These are phyloP conservation scores for Starmerella tilneyi DNA, from an alignment of 805 yeast species.

Conservation along the genomic window DNA sequence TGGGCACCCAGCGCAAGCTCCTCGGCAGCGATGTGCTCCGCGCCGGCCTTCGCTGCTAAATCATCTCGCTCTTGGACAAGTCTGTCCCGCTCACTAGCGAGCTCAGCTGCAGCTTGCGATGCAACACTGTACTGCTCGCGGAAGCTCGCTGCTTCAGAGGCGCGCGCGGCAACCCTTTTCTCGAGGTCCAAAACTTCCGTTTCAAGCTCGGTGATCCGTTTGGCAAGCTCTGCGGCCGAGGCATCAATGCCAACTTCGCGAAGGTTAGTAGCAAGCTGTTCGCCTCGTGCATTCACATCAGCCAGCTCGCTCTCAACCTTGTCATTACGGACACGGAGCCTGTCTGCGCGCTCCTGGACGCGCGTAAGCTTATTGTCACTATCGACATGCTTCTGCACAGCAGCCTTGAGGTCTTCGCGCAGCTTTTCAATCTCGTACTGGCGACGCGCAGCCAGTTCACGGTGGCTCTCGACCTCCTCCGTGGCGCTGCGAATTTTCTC, in stretches of 20 bases:
- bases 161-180: conserved; percentile 1
- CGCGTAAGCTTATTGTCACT: conserved; percentile 22
- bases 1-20: conserved; percentile 29
- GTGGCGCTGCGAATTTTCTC: conserved; percentile 36
- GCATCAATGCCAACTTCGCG: conserved; percentile 9
- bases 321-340: conserved; percentile 20
- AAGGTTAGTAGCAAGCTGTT: conserved; percentile 32
- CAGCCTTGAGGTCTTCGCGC: conserved; percentile 37
- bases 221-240: not conserved
- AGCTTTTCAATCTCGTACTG: conserved; percentile 39
- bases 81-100: conserved; percentile 23
- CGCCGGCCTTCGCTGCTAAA: conserved; percentile 38
- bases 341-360: conserved; percentile 27
- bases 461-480: conserved; percentile 41
- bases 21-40: conserved; percentile 24
- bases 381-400: conserved; percentile 40
- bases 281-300: conserved; percentile 13
- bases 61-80: conserved; percentile 33
- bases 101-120: conserved; percentile 26
- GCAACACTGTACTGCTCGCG: conserved; percentile 30
- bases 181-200: not conserved
- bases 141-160: conserved; percentile 34
- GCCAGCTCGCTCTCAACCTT: conserved; percentile 24
- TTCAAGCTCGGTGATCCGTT: conserved; percentile 3
- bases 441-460: conserved; percentile 34